phyloP scores from a whole-genome alignment of 202 grass and related monocot genomes.

The Zoysia matrella region DNA sequence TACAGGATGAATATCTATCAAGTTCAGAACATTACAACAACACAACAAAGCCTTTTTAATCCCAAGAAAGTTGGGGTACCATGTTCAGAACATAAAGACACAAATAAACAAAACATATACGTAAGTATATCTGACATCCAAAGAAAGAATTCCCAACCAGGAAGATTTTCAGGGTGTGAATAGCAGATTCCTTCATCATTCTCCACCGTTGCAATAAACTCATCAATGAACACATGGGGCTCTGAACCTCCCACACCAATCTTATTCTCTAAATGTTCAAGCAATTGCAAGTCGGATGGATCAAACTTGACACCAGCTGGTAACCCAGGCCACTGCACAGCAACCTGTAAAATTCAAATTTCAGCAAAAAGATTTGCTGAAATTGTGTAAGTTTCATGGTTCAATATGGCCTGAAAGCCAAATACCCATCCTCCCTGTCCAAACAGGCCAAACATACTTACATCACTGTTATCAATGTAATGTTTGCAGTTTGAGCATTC shows the following conservation, averaged over 20 bases:
- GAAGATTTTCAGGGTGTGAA: conserved; percentile 88
- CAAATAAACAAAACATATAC: conserved; percentile 17
- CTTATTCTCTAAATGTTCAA: conserved; percentile 84
- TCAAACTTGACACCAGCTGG: conserved; percentile 96
- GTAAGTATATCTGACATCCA: background rate
- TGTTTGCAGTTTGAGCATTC: conserved; percentile 90
- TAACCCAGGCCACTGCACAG: conserved; percentile 73
- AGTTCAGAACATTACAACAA: too few relatives aligned
- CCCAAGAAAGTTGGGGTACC: background rate
- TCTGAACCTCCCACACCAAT: conserved; percentile 56
- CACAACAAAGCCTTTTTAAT: too few relatives aligned
- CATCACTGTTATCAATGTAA: conserved; percentile 91
- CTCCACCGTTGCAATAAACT: conserved; percentile 84
- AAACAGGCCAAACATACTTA: conserved; percentile 53
- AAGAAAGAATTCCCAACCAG: conserved; percentile 54
- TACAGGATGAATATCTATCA: conserved; percentile 14
- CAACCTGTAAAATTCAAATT: conserved; percentile 58
- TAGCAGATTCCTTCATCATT: conserved; percentile 84
- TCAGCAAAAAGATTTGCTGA: conserved; percentile 10
- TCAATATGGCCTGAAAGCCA: conserved; percentile 10
- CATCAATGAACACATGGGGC: conserved; percentile 81
- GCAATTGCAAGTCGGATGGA: conserved; percentile 79
- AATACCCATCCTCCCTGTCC: background rate
- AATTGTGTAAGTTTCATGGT: background rate
- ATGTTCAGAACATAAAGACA: conserved; percentile 34